phyloP scores from a whole-genome alignment of 1,139 yeast genomes.

The Yamadazyma friedrichii region DNA sequence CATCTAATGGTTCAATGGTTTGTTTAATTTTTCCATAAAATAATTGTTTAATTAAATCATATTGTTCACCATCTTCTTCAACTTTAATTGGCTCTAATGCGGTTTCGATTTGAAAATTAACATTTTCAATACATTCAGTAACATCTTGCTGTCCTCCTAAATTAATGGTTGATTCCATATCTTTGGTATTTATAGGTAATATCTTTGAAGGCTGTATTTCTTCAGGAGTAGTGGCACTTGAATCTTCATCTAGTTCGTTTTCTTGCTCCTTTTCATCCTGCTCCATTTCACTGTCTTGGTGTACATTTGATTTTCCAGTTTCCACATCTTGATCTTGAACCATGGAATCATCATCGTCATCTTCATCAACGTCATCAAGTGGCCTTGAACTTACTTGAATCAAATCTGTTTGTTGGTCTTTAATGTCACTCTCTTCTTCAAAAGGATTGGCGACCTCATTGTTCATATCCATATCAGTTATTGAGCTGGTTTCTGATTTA shows the following conservation, averaged over 20 bases:
- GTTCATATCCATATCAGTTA: slow-evolving; percentile 10
- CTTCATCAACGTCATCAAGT: not conserved
- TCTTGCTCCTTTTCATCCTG: not conserved
- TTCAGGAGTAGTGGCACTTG: slow-evolving; percentile 5
- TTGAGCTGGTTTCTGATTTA: slow-evolving; percentile 8
- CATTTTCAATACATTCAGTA: slow-evolving; percentile 94
- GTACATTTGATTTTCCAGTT: not conserved
- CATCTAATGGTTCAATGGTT: slow-evolving; percentile 36
- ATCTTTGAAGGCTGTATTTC: slow-evolving; percentile 16
- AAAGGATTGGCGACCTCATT: slow-evolving; percentile 12
- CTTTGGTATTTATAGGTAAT: slow-evolving; percentile 54
- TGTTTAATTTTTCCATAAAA: slow-evolving; percentile 70
- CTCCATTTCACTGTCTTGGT: not conserved
- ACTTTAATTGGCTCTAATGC: slow-evolving; percentile 68
- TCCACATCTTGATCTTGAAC: not conserved
- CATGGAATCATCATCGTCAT: not conserved
- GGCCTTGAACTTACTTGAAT: slow-evolving; percentile 5
- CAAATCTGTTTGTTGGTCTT: not conserved
- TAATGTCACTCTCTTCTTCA: not conserved
- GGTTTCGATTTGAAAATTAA: slow-evolving; percentile 89
- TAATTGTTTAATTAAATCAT: slow-evolving; percentile 71
- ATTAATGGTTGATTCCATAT: slow-evolving; percentile 69
- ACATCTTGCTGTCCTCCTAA: slow-evolving; percentile 96
- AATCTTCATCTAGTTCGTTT: slow-evolving; percentile 5
- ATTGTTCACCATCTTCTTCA: slow-evolving; percentile 78